Conservation (phyloP, 2,329 filamentous ascomycete species). For the Domatiomyces globalis region DNA sequence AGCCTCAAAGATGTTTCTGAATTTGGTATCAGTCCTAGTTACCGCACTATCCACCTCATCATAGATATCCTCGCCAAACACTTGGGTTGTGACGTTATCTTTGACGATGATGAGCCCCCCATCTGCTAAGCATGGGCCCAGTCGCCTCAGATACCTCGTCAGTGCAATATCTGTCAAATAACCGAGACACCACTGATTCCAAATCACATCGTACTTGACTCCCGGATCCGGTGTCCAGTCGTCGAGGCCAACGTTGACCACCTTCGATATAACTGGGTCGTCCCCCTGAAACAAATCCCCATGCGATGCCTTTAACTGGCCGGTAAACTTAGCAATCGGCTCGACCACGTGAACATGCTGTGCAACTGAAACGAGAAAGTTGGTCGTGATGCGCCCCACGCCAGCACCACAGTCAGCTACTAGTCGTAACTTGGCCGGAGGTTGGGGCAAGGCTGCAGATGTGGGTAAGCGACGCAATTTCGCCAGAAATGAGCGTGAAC, state of each 20-base stretch:
- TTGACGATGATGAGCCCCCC: conserved; percentile 52
- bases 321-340: conserved; percentile 69
- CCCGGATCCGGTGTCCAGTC: conserved; percentile 64
- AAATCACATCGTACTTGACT: conserved; percentile 63
- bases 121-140: conserved; percentile 36
- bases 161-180: conserved; percentile 66
- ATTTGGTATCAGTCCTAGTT: conserved; percentile 61
- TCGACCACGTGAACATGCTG: conserved; percentile 68
- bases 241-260: conserved; percentile 19
- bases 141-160: conserved; percentile 49
- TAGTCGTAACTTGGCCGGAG: background rate
- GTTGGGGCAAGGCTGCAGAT: background rate
- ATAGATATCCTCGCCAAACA: conserved; percentile 48
- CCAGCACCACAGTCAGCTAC: conserved; percentile 48
- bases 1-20: conserved; percentile 51
- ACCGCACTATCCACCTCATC: conserved; percentile 65
- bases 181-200: conserved; percentile 82
- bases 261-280: conserved; percentile 1
- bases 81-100: conserved; percentile 51
- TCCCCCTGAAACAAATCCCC: background rate
- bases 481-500: conserved; percentile 53
- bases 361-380: conserved; percentile 58
- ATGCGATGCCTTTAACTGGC: conserved; percentile 32
- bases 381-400: conserved; percentile 70
- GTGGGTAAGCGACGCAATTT: conserved; percentile 39